Evolutionary conservation across 2,329 filamentous ascomycete species (phyloP).

Genomic region (Penicillium sp.): DNA sequence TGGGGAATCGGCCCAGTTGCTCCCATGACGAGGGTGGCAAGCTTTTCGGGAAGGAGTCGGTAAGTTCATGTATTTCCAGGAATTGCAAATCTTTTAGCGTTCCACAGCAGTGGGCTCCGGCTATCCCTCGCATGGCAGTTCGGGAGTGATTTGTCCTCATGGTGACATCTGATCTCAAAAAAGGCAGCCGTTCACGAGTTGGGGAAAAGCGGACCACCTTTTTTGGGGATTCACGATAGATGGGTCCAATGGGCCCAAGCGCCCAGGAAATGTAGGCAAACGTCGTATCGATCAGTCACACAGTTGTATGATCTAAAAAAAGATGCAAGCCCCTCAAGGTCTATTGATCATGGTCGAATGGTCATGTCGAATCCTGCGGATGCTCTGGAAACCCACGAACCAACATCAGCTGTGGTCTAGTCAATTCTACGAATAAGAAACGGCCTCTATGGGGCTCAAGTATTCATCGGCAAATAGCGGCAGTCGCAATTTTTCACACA

Average conservation of each 20-base stretch:
- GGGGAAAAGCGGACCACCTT: slow-evolving; percentile 8
- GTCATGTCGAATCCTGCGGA: too few relatives aligned
- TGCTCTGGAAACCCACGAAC: too few relatives aligned
- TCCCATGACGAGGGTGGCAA: slow-evolving; percentile 7
- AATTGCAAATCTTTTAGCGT: slow-evolving; percentile 13
- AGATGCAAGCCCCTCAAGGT: neutral
- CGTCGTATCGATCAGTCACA: neutral
- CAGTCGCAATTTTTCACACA: neutral
- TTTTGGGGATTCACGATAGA: neutral
- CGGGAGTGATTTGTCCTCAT: neutral
- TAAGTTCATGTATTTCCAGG: slow-evolving; percentile 13
- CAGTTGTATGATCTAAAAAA: neutral
- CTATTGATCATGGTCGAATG: too few relatives aligned
- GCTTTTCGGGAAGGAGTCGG: slow-evolving; percentile 4
- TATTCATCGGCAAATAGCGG: neutral
- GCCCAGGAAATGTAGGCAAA: slow-evolving; percentile 16
- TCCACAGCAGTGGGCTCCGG: slow-evolving; percentile 9
- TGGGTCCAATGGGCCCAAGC: slow-evolving; percentile 12
- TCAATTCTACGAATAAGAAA: too few relatives aligned
- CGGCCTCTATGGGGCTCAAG: neutral
- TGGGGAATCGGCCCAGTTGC: neutral
- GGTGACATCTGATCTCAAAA: slow-evolving; percentile 7
- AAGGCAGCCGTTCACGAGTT: slow-evolving; percentile 9
- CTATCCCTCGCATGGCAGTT: slow-evolving; percentile 12
- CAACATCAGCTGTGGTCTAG: too few relatives aligned